phyloP scores from a whole-genome alignment of 1,284 basidiomycete species.

The Coniophora puteana region DNA sequence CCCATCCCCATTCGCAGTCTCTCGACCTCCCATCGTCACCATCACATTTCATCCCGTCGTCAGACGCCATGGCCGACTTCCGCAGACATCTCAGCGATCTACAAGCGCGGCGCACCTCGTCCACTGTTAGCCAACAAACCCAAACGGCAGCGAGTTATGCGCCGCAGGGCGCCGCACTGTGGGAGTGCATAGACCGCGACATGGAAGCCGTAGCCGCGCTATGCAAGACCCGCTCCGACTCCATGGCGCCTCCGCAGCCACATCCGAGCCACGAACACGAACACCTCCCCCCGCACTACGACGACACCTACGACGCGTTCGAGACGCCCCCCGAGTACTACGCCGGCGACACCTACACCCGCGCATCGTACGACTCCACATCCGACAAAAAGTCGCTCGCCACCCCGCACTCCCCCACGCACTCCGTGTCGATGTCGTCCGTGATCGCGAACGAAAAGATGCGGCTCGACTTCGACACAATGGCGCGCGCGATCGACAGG shows the following conservation, averaged over 20 bases:
- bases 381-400: not conserved
- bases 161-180: constrained; percentile 61
- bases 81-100: constrained; percentile 68
- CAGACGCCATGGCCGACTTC: too few relatives aligned
- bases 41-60: too few relatives aligned
- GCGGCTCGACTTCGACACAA: constrained; percentile 76
- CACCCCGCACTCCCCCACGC: constrained; percentile 20
- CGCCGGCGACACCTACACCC: constrained; percentile 22
- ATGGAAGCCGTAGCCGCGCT: constrained; percentile 65
- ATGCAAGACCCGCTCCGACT: constrained; percentile 54
- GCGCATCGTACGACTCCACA: constrained; percentile 28
- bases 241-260: constrained; percentile 4
- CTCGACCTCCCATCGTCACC: constrained; percentile 11
- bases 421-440: constrained; percentile 9
- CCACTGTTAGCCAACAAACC: too few relatives aligned
- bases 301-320: constrained; percentile 39
- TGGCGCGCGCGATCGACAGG: constrained; percentile 83
- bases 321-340: constrained; percentile 65
- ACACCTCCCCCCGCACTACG: constrained; percentile 66
- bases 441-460: constrained; percentile 58
- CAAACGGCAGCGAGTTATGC: constrained; percentile 29
- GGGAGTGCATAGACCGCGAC: constrained; percentile 70
- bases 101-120: constrained; percentile 54
- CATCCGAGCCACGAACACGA: constrained; percentile 32
- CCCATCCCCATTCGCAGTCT: too few relatives aligned